Conservation (phyloP, 2,329 filamentous ascomycete genomes). For the Neobulgaria alba region DNA sequence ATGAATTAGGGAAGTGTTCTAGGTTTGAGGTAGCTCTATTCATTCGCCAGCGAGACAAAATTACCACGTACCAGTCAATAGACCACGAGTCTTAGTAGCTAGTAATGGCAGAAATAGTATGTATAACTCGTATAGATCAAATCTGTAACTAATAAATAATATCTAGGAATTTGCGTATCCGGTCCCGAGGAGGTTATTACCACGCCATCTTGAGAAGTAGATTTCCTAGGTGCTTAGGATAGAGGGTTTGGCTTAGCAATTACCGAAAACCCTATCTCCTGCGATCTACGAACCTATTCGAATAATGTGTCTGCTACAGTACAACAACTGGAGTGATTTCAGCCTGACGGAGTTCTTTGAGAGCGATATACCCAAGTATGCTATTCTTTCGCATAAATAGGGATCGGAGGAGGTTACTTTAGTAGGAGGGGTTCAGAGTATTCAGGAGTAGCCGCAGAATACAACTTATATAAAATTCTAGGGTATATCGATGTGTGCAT, state of each 20-base stretch:
- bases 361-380: conserved; percentile 1
- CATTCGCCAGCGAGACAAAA: too few relatives aligned
- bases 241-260: conserved; percentile 2
- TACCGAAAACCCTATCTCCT: not conserved
- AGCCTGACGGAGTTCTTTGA: conserved; percentile 1
- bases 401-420: not conserved
- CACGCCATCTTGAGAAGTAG: conserved; percentile 6
- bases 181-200: conserved; percentile 6
- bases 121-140: too few relatives aligned
- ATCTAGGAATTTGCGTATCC: conserved; percentile 7
- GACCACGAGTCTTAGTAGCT: too few relatives aligned
- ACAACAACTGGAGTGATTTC: not conserved
- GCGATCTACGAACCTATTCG: not conserved
- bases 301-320: conserved; percentile 1
- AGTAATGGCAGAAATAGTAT: too few relatives aligned
- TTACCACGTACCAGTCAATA: too few relatives aligned
- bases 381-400: not conserved
- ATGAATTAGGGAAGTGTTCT: too few relatives aligned
- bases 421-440: conserved; percentile 2
- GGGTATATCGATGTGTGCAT: conserved; percentile 12
- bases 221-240: conserved; percentile 4
- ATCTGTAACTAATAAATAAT: conserved; percentile 12
- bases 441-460: conserved; percentile 4
- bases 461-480: conserved; percentile 3
- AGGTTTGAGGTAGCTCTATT: too few relatives aligned